Base-by-base conservation (phyloP, 2,329 filamentous ascomycete genomes). In the Neofusicoccum laricinum region DNA sequence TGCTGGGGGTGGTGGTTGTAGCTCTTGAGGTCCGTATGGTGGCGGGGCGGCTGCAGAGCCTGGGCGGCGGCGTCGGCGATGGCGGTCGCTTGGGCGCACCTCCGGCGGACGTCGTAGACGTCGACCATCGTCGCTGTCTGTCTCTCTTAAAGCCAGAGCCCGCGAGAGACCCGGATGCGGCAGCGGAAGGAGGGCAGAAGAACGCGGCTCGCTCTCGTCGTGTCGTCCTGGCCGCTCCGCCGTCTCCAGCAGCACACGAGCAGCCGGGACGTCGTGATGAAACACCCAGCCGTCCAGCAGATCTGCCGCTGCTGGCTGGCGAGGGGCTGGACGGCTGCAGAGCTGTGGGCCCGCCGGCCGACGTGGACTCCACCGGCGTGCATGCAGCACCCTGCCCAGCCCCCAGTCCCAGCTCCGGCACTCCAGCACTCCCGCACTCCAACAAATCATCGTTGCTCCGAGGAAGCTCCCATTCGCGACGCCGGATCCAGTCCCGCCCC, bases 61-160 rank as follows among this genome's bases (percentile, higher is more conserved):
- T 55, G 50, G 17, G 50, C 14, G 5, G 50, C 50, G 50, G 50
- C 51, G 19, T 41, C 51, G 36, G 51, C 51, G 51, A 57, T 21
- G 3, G 51, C 36, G 19, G 51, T 38, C 5, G 19, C 17, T 12
- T 59, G 55, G 6, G 55, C 55, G 41, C 55, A 59, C 41, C 55
- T 45, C 55, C 55, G 55, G 8, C 55, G 55, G 25, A 59, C 55
- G 41, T 59, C 55, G 41, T 59, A 46, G 10, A 59, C 55, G 40
- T 59, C 55, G 55, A 46, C 55, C 55, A 59, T 59, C 15, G 6
- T 58, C 25, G n/a, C n/a, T n/a, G n/a, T n/a, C n/a, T n/a, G n/a
- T n/a, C n/a, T n/a, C n/a, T n/a, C n/a, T n/a, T n/a, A n/a, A n/a
- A n/a, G n/a, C n/a, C n/a, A n/a, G n/a, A n/a, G n/a, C n/a, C n/a